Evolutionary conservation across 225 moss, liverwort and hornwort species (phyloP), one percentile per base, ranked within the genome.

Genomic region (Lunularia cruciata): DNA sequence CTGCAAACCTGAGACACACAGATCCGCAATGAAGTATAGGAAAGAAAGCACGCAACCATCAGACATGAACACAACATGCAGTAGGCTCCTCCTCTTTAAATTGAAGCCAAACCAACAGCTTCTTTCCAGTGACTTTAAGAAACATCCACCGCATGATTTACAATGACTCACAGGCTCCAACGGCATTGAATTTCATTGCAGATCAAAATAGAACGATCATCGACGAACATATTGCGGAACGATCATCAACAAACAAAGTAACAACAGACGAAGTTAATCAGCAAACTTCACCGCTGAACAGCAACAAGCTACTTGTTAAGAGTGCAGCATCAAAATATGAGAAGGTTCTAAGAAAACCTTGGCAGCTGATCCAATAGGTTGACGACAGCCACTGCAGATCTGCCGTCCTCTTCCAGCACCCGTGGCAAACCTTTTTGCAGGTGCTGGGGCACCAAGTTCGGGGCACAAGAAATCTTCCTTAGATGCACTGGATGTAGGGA

Each of bases 351-450:
- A 20, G 60, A 36, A 74, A 66, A 66, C 83, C 78, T 80, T 77
- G 72, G 86, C 84, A 68, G 81, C 81, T 74, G 77, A 85, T 65
- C 79, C 74, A 64, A 83, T 73, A 53, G 73, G 68, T 61, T 75
- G 69, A 62, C 67, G 72, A 57, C 86, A 84, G 66, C 80, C 75
- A 76, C 78, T 83, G 83, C 82, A 87, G 76, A 86, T 75, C 65
- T 79, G 84, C 45, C 77, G 81, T 49, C 80, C 76, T 71, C 78
- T 79, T 64, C 72, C 77, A 75, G 78, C 57, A 75, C 74, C 83
- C 53, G 63, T 45, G 54, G 65, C 51, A 56, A 74, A 33, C 49
- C 47, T 52, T 51, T 69, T 68, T 28, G 45, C 63, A 26, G 10
- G 27, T 32, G 54, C 36, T 2, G 34, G 43, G 39, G 60, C 66